Base-by-base conservation (phyloP, 305 asterid genomes). In the Solanum hybrid region DNA sequence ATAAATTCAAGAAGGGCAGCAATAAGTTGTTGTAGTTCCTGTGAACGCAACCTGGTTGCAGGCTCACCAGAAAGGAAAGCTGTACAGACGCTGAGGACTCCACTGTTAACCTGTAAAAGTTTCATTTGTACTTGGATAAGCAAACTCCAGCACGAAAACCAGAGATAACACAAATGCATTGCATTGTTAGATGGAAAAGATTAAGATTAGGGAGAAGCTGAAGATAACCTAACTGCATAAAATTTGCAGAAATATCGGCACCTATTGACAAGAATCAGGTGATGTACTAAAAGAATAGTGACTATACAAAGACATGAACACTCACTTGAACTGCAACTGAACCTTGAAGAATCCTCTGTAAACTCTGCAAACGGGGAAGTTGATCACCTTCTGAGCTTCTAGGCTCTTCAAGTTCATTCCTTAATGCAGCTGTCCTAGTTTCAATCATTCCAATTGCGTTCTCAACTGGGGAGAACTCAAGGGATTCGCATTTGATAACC, bases 1-100 rank as follows among this genome's bases (percentile, higher is more conserved):
- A 98, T 96, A 91, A 98, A 98, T 85, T 98, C 99, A 22, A 98
- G 96, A 64, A 98, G 97, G 3, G 99, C 99, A 14, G 99, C 99
- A 71, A 98, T 96, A 79, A 98, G 94, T 86, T 98, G 99, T 91
- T 98, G 99, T 29, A 98, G 88, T 92, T 98, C 99, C 94, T 98
- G 99, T 4, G 99, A 96, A 7, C 99, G 94, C 91, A 96, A 94
- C 95, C 99, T 94, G 2, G 99, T 98, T 88, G 99, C 99, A 27
- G 99, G 99, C 88, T 98, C 99, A 42, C 99, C 99, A 4, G 99
- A 98, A 31, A 98, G 98, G 93, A 98, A 98, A 75, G 99, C 99
- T 20, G 99, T 98, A 86, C 99, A 98, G 13, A 98, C 99, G 89
- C 99, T 96, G 38, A 96, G 96, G 87, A 98, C 99, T 72, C 99